phyloP scores from a whole-genome alignment of 1,139 yeast species.

The Taphrina communis region DNA sequence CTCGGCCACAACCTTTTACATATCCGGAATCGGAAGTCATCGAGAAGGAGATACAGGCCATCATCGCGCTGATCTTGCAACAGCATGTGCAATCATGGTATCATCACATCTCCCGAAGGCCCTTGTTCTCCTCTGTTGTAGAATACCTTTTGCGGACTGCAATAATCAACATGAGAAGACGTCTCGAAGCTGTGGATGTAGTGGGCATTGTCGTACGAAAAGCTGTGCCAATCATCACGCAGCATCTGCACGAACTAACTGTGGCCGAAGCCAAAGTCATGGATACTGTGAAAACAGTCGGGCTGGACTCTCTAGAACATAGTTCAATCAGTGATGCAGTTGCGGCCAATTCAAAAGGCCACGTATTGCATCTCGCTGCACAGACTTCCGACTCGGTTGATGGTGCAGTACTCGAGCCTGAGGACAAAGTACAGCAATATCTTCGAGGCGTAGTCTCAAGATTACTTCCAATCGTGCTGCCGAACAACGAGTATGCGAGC shows the following conservation, averaged over 20 bases:
- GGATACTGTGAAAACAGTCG: slow-evolving; percentile 53
- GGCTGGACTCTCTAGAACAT: slow-evolving; percentile 56
- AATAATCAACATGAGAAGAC: slow-evolving; percentile 54
- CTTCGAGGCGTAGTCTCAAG: slow-evolving; percentile 56
- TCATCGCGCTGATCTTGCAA: slow-evolving; percentile 61
- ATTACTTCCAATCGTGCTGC: slow-evolving; percentile 62
- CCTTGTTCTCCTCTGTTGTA: slow-evolving; percentile 64
- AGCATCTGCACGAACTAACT: slow-evolving; percentile 64
- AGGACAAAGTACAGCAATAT: slow-evolving; percentile 60
- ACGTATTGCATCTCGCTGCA: slow-evolving; percentile 68
- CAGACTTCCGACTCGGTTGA: slow-evolving; percentile 56
- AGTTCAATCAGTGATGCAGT: slow-evolving; percentile 53
- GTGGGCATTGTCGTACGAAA: slow-evolving; percentile 64
- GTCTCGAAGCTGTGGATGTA: slow-evolving; percentile 59
- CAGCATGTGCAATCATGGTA: slow-evolving; percentile 76
- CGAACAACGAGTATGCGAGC: slow-evolving; percentile 60
- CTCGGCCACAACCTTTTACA: slow-evolving; percentile 14
- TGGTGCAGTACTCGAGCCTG: slow-evolving; percentile 48
- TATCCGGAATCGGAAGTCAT: slow-evolving; percentile 27
- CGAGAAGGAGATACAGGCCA: slow-evolving; percentile 54
- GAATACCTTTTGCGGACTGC: slow-evolving; percentile 59
- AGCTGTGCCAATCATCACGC: slow-evolving; percentile 68
- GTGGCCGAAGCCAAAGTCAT: slow-evolving; percentile 57
- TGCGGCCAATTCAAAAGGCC: slow-evolving; percentile 64
- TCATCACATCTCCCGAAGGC: slow-evolving; percentile 55